phyloP scores from a whole-genome alignment of 805 yeast species.

The Clavispora asparagi region DNA sequence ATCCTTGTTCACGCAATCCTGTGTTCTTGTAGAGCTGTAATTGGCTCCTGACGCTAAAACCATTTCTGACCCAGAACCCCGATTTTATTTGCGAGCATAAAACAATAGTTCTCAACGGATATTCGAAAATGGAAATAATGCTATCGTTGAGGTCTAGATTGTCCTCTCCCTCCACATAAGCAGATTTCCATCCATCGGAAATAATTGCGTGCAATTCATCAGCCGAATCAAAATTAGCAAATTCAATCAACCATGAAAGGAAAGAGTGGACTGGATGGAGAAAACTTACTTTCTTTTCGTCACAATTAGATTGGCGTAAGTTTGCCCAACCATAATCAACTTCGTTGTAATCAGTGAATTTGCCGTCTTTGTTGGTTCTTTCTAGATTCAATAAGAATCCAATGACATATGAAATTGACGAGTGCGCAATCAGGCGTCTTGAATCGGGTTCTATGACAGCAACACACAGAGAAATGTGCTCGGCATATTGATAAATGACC shows the following conservation, averaged over 20 bases:
- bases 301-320: constrained; percentile 3
- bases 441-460: constrained; percentile 14
- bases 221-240: constrained; percentile 26
- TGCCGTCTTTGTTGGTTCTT: not conserved
- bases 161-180: not conserved
- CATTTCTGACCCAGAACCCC: constrained; percentile 94
- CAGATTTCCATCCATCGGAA: not conserved
- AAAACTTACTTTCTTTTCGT: constrained; percentile 52
- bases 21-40: constrained; percentile 72
- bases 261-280: constrained; percentile 78
- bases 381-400: constrained; percentile 27
- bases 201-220: constrained; percentile 19
- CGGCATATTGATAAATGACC: constrained; percentile 59
- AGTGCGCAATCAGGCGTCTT: constrained; percentile 11
- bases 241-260: constrained; percentile 65
- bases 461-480: constrained; percentile 46
- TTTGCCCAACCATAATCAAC: constrained; percentile 8
- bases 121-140: constrained; percentile 48
- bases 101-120: constrained; percentile 73
- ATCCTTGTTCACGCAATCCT: constrained; percentile 79
- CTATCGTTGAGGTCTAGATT: not conserved
- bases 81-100: constrained; percentile 77
- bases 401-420: constrained; percentile 28
- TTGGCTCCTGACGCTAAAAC: constrained; percentile 74
- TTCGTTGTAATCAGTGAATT: constrained; percentile 5